Percentiles rank a stretch among this genome's conserved stretches.
These are phyloP conservation scores for Fusarium pininemorale DNA, from an alignment of 2,329 filamentous ascomycete genomes.

Conservation along the genomic window DNA sequence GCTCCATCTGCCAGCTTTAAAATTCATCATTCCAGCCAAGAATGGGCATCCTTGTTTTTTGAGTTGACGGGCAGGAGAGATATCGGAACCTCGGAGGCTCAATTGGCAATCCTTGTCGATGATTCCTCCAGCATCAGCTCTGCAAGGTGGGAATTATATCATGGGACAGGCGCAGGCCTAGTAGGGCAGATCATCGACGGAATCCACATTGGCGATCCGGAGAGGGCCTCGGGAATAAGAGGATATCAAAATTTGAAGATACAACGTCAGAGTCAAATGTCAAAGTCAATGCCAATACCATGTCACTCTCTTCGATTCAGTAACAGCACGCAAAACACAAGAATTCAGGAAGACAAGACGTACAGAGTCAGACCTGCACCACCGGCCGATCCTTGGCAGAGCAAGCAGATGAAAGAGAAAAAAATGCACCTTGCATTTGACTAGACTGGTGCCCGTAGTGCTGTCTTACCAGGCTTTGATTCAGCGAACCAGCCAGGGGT, in stretches of 20 bases:
- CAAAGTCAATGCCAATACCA: conserved; percentile 9
- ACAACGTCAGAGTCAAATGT: neutral
- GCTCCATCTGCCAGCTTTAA: conserved; percentile 8
- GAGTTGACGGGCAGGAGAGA: neutral
- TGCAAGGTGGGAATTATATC: conserved; percentile 14
- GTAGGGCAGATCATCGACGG: conserved; percentile 26
- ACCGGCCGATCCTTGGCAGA: conserved; percentile 16
- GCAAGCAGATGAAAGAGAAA: conserved; percentile 5
- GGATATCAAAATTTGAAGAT: neutral
- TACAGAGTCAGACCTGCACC: conserved; percentile 18
- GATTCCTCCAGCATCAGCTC: conserved; percentile 1
- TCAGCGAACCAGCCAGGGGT: conserved; percentile 23
- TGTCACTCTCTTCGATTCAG: neutral
- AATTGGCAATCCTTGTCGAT: conserved; percentile 13
- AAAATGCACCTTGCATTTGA: neutral
- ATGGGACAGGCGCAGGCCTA: conserved; percentile 9
- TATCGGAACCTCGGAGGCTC: conserved; percentile 13
- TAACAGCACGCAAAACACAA: conserved; percentile 2
- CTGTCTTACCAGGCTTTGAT: conserved; percentile 21
- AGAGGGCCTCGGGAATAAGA: conserved; percentile 21
- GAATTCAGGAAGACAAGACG: conserved; percentile 5
- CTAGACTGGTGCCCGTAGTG: neutral
- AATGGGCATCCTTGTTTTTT: conserved; percentile 28
- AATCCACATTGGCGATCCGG: conserved; percentile 20
- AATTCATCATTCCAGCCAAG: conserved; percentile 37